phyloP scores from a whole-genome alignment of 1,139 yeast species.

The Geotrichum candidum region DNA sequence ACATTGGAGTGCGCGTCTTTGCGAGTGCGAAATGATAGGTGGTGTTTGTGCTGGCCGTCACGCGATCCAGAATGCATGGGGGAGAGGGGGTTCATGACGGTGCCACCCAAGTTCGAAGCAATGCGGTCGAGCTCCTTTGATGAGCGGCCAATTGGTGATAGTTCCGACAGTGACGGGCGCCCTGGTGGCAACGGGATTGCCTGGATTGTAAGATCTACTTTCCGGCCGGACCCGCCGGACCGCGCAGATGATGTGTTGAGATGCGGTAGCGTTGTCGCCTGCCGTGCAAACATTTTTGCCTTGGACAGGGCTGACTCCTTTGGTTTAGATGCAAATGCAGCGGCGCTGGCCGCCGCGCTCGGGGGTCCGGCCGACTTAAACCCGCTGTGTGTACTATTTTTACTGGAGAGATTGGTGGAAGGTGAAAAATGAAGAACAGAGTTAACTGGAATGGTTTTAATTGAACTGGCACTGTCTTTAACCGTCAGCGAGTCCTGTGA shows the following conservation, averaged over 20 bases:
- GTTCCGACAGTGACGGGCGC: constrained; percentile 33
- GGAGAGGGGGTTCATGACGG: constrained; percentile 22
- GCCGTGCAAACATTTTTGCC: constrained; percentile 36
- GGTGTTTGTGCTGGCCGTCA: constrained; percentile 33
- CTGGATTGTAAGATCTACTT: constrained; percentile 34
- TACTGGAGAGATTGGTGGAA: neutral
- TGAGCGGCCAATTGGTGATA: constrained; percentile 40
- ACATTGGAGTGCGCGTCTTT: constrained; percentile 38
- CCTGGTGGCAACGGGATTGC: constrained; percentile 29
- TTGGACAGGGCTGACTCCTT: constrained; percentile 31
- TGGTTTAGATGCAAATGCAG: constrained; percentile 30
- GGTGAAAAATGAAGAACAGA: constrained; percentile 5
- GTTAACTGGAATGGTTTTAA: constrained; percentile 2
- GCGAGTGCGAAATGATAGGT: constrained; percentile 37
- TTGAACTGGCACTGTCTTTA: neutral
- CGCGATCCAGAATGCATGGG: constrained; percentile 20
- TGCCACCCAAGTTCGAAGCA: constrained; percentile 35
- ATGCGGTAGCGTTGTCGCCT: constrained; percentile 28
- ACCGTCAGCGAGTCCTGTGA: constrained; percentile 2
- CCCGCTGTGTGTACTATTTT: neutral
- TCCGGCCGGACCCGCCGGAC: constrained; percentile 19
- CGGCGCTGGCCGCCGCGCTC: constrained; percentile 25
- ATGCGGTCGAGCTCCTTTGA: constrained; percentile 42
- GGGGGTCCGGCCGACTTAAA: neutral
- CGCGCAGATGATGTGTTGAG: constrained; percentile 18